These are phyloP conservation scores for Prunus armeniaca DNA, from an alignment of 306 rosid species.

Conservation along the genomic window DNA sequence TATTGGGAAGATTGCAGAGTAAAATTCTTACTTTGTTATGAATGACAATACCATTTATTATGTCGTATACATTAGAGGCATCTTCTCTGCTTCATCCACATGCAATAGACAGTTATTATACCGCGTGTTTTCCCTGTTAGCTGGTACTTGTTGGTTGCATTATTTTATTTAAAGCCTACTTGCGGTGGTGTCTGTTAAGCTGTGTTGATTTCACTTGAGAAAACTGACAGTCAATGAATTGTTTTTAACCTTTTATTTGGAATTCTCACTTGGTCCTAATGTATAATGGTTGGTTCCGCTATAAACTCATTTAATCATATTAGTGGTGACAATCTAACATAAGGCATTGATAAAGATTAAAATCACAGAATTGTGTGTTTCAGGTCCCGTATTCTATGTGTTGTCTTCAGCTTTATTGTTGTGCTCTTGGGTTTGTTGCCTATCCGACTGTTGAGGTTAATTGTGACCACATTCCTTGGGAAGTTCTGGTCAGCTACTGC, in stretches of 20 bases:
- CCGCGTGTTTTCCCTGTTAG: neutral
- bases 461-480: constrained; percentile 57
- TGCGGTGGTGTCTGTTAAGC: neutral
- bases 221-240: neutral
- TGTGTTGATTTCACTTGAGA: neutral
- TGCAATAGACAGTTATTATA: neutral
- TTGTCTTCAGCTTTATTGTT: constrained; percentile 44
- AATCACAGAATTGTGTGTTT: constrained; percentile 23
- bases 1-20: constrained; percentile 55
- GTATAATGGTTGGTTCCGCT: neutral
- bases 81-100: neutral
- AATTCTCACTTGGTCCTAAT: constrained; percentile 18
- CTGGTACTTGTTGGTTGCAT: neutral
- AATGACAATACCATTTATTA: neutral
- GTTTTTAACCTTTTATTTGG: constrained; percentile 5
- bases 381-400: constrained; percentile 57
- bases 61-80: neutral
- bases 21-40: constrained; percentile 11
- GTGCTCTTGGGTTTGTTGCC: constrained; percentile 72
- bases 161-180: neutral
- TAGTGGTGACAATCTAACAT: constrained; percentile 8
- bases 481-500: constrained; percentile 77
- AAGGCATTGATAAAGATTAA: constrained; percentile 20
- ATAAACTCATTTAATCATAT: neutral
- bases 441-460: constrained; percentile 39